Base-by-base conservation (phyloP, 169 alveolate genomes). In the Besnoitia besnoiti region DNA sequence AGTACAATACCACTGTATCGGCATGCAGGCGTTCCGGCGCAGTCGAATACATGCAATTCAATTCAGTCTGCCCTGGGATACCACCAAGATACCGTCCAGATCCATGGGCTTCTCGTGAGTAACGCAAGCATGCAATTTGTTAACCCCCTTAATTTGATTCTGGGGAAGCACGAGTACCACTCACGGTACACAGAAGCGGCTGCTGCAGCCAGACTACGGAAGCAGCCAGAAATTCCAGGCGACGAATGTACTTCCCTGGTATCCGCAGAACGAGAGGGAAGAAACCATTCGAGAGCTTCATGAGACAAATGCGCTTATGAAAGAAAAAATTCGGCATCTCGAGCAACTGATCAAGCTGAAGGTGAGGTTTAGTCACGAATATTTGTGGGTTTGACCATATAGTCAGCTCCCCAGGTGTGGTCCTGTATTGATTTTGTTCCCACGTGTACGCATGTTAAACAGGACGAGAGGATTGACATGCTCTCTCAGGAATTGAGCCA, bases 341-440 rank as follows among this genome's bases (percentile, higher is more conserved):
- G 93, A 95, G 84, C 59, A 95, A 75, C 94, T 95, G 12, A 90
- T 94, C 46, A 92, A 93, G 82, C 85, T 93, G 30, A 95, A 94
- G 94, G 97, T 90, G 10, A 37, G 55, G 33, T 33, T 7, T 10
- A 33, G 50, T 59, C 33, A 49, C 62, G 40, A 50, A 44, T 37
- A 84, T 77, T n/a, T 50, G 7, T 0, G 73, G 73, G n/a, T n/a
- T n/a, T n/a, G n/a, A n/a, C n/a, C n/a, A n/a, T n/a, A n/a, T n/a
- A n/a, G 14, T 24, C 67, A 51, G 67, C 14, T 24, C n/a, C 24
- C 67, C 67, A 14, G 67, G 14, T 51, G 67, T 24, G 24, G 67
- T 51, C 67, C 67, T 16, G 67, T 51, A 51, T 51, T 24, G 67
- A 51, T 14, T 24, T 24, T 51, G 67, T 51, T 24, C 14, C 67